These are phyloP conservation scores for Venturia aucupariae DNA, from an alignment of 2,329 filamentous ascomycete species.

Conservation along the genomic window DNA sequence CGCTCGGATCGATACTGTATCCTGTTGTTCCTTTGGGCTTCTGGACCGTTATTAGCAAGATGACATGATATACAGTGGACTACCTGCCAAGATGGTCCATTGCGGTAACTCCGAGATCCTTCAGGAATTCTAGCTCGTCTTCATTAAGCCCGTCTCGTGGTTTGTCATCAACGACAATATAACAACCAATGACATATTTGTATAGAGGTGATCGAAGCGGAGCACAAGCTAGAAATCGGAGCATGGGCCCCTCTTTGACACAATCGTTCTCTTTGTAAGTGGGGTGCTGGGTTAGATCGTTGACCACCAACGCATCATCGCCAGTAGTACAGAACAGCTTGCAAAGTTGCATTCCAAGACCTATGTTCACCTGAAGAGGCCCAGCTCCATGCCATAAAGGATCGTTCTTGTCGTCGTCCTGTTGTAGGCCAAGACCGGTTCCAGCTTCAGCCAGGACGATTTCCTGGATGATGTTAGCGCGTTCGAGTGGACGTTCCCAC, in stretches of 20 bases:
- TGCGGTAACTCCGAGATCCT: constrained; percentile 16
- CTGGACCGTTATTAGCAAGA: background rate
- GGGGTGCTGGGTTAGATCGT: background rate
- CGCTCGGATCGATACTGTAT: constrained; percentile 15
- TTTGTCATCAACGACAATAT: constrained; percentile 27
- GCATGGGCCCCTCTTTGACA: background rate
- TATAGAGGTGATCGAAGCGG: constrained; percentile 4
- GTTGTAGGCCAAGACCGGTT: constrained; percentile 4
- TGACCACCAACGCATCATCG: background rate
- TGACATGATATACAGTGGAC: background rate
- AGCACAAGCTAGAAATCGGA: background rate
- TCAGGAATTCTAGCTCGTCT: constrained; percentile 17
- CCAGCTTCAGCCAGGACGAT: constrained; percentile 1
- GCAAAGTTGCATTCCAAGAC: constrained; percentile 4
- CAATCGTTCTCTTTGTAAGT: background rate
- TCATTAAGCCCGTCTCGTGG: constrained; percentile 15
- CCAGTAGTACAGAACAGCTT: background rate
- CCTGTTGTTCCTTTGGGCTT: constrained; percentile 16
- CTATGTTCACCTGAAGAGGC: background rate
- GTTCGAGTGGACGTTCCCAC: background rate
- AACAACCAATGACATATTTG: constrained; percentile 22
- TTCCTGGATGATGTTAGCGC: background rate
- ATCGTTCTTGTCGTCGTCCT: constrained; percentile 8
- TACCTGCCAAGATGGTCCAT: constrained; percentile 16
- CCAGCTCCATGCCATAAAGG: constrained; percentile 7